Conservation (phyloP, 805 yeast species). For the Myxozyma monticola region DNA sequence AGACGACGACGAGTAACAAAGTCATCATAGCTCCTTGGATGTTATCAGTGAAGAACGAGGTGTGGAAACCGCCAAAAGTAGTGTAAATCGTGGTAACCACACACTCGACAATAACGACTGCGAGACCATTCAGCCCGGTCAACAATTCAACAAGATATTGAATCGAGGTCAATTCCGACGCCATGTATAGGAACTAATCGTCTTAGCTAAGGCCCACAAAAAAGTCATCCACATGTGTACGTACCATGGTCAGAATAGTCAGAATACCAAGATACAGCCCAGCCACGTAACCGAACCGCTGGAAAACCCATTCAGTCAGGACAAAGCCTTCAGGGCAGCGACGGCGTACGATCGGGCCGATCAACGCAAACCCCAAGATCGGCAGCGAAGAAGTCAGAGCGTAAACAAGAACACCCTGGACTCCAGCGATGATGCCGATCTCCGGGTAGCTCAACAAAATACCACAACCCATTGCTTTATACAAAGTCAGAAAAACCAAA, state of each 20-base stretch:
- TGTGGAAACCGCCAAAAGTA: slow-evolving; percentile 82
- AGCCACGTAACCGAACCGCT: slow-evolving; percentile 70
- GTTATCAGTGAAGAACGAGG: slow-evolving; percentile 84
- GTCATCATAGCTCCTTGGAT: slow-evolving; percentile 77
- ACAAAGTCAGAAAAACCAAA: slow-evolving; percentile 8
- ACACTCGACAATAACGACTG: slow-evolving; percentile 81
- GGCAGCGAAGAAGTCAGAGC: slow-evolving; percentile 80
- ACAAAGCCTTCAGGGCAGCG: slow-evolving; percentile 89
- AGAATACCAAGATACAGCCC: slow-evolving; percentile 76
- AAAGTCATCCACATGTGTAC: not conserved
- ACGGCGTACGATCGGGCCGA: slow-evolving; percentile 78
- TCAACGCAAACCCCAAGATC: slow-evolving; percentile 73
- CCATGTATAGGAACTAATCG: slow-evolving; percentile 65
- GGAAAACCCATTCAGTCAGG: slow-evolving; percentile 90
- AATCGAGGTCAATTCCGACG: slow-evolving; percentile 81
- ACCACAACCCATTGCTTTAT: slow-evolving; percentile 84
- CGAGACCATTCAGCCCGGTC: slow-evolving; percentile 76
- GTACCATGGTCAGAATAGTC: slow-evolving; percentile 71
- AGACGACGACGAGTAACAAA: slow-evolving; percentile 64
- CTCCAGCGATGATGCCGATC: slow-evolving; percentile 80
- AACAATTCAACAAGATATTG: slow-evolving; percentile 72
- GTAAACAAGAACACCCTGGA: slow-evolving; percentile 84
- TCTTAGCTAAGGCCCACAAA: not conserved
- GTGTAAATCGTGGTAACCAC: slow-evolving; percentile 86
- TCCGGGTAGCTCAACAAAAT: slow-evolving; percentile 81